Evolutionary conservation across 1,284 basidiomycete species (phyloP).

Genomic region (Malassezia nana): DNA sequence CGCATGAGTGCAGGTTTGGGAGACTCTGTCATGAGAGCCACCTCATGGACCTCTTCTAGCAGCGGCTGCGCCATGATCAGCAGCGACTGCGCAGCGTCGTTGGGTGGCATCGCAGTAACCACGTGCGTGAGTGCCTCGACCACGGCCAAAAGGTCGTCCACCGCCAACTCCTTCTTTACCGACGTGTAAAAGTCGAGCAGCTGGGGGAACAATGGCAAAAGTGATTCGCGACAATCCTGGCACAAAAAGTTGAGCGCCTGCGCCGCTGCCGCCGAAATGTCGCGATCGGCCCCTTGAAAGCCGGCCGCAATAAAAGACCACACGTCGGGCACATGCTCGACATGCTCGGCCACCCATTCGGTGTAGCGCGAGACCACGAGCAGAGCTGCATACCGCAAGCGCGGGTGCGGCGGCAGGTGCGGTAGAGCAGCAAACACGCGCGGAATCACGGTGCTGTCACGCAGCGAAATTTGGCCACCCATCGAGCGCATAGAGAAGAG

Average conservation of each 20-base stretch:
- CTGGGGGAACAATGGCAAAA: constrained; percentile 81
- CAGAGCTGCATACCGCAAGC: constrained; percentile 85
- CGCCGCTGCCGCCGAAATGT: constrained; percentile 81
- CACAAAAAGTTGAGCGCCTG: constrained; percentile 94
- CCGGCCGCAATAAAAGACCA: constrained; percentile 85
- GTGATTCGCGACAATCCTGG: constrained; percentile 81
- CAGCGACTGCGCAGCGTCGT: constrained; percentile 70
- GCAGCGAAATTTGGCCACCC: constrained; percentile 81
- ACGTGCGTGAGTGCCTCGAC: constrained; percentile 92
- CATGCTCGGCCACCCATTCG: constrained; percentile 87
- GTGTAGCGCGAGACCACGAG: constrained; percentile 93
- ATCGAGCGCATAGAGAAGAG: constrained; percentile 96
- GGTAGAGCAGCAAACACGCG: constrained; percentile 93
- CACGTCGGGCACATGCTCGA: constrained; percentile 73
- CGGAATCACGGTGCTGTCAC: constrained; percentile 74
- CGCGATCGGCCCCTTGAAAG: constrained; percentile 57
- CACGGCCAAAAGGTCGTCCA: constrained; percentile 80
- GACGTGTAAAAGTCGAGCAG: constrained; percentile 77
- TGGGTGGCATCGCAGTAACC: constrained; percentile 74
- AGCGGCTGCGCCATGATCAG: constrained; percentile 65
- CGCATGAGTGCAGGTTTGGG: constrained; percentile 59
- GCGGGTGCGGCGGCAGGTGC: constrained; percentile 76
- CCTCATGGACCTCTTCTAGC: constrained; percentile 51
- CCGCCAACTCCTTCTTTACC: constrained; percentile 64
- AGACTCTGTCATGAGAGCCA: constrained; percentile 26